phyloP scores from a whole-genome alignment of 1,284 basidiomycete species.

The Naganishia sp. region DNA sequence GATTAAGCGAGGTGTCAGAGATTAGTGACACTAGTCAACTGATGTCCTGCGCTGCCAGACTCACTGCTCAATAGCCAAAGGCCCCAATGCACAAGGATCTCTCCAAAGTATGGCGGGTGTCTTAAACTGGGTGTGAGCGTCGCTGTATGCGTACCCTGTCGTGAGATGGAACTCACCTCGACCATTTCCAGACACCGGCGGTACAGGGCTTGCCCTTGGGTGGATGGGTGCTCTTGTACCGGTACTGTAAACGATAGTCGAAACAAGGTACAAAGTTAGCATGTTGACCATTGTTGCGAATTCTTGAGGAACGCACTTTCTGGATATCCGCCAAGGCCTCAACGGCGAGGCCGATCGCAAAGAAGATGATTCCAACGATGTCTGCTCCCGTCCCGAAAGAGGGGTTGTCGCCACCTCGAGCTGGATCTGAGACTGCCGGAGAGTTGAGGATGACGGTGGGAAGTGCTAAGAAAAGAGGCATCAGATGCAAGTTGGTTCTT shows the following conservation, averaged over 20 bases:
- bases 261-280: neutral
- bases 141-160: neutral
- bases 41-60: constrained; percentile 7
- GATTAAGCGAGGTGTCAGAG: neutral
- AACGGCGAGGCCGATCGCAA: constrained; percentile 63
- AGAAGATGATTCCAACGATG: constrained; percentile 69
- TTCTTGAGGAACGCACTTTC: constrained; percentile 57
- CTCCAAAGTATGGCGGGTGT: constrained; percentile 75
- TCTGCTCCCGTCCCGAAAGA: constrained; percentile 66
- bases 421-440: constrained; percentile 61
- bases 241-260: constrained; percentile 53
- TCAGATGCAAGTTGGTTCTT: neutral
- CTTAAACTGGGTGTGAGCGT: constrained; percentile 27
- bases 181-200: constrained; percentile 53
- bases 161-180: constrained; percentile 1
- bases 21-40: too few relatives aligned
- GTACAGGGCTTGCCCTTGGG: constrained; percentile 65
- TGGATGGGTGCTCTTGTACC: constrained; percentile 61
- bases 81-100: constrained; percentile 74
- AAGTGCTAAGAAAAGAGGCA: constrained; percentile 50
- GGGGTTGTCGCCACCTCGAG: constrained; percentile 57
- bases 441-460: constrained; percentile 69
- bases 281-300: neutral
- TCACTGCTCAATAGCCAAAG: constrained; percentile 63
- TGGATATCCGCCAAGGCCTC: constrained; percentile 67